Base-by-base conservation (phyloP, 495 filamentous ascomycete genomes). In the Trichoderma orchidacearum region DNA sequence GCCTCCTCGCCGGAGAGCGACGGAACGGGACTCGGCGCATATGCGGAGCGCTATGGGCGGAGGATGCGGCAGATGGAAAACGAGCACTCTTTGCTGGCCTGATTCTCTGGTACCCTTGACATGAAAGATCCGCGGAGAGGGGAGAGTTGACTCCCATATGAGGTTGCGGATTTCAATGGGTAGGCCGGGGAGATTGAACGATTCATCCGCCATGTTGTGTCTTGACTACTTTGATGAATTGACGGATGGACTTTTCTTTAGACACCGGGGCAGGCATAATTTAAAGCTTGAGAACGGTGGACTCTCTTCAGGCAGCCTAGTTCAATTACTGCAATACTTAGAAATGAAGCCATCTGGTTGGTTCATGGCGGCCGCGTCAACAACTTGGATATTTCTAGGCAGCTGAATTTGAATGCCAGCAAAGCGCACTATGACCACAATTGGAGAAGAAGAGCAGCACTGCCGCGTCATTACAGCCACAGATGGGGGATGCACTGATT, bases 141-240 rank as follows among this genome's bases (percentile, higher is more conserved):
- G 66, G 1, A 70, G 62, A 0, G 64, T 60, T n/a, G 57, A 56
- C 25, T 63, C 28, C 68, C 68, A 70, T 30, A 70, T 66, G 23
- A 65, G 65, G 36, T 61, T 59, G 9, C 68, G 68, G 4, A 68
- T 35, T 35, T 70, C 66, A 1, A 58, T 30, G 5, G 66, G 68
- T 8, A 70, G 52, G 52, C 61, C 61, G 0, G 56, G 38, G 58
- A 70, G 65, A 4, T 58, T 60, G 30, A 59, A 27, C 9, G 45
- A 9, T n/a, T 53, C 28, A 18, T 31, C 5, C 5, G 28, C 51
- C 51, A 48, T 48, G 18, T 13, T 48, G 5, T 12, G 21, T 23
- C 18, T 12, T 15, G 34, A n/a, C n/a, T n/a, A n/a, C n/a, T n/a
- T n/a, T n/a, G n/a, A n/a, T n/a, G n/a, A n/a, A n/a, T n/a, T n/a